These are phyloP conservation scores for Podaxis sp. DNA, from an alignment of 768 basidiomycete species.

Conservation along the genomic window DNA sequence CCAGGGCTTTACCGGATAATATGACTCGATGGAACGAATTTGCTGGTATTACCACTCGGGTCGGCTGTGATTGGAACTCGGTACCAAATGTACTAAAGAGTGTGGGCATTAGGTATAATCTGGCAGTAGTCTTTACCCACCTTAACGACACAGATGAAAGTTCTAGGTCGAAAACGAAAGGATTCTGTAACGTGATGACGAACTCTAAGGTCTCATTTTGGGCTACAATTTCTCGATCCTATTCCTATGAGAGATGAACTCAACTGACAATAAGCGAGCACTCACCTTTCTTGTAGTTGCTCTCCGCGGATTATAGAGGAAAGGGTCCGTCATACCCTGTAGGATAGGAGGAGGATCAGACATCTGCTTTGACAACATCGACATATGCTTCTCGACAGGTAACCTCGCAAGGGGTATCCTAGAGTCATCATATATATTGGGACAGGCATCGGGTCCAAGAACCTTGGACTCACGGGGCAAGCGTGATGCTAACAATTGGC, in stretches of 20 bases:
- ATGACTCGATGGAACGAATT: slow-evolving; percentile 71
- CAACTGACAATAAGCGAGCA: not conserved
- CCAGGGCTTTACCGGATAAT: slow-evolving; percentile 62
- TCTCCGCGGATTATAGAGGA: slow-evolving; percentile 89
- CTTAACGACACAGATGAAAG: slow-evolving; percentile 79
- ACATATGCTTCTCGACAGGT: slow-evolving; percentile 70
- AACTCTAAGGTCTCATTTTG: slow-evolving; percentile 85
- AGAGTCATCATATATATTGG: slow-evolving; percentile 10
- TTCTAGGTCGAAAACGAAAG: slow-evolving; percentile 90
- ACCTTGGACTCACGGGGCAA: slow-evolving; percentile 62
- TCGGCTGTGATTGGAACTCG: slow-evolving; percentile 62
- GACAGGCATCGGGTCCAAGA: slow-evolving; percentile 1
- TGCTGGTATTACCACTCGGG: slow-evolving; percentile 68
- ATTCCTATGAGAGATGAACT: not conserved
- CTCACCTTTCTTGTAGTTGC: slow-evolving; percentile 55
- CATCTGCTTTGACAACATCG: slow-evolving; percentile 42
- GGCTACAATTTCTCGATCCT: slow-evolving; percentile 68
- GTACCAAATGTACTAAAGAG: slow-evolving; percentile 75
- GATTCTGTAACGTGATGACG: slow-evolving; percentile 82
- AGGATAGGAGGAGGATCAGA: slow-evolving; percentile 48
- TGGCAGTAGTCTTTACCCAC: slow-evolving; percentile 36
- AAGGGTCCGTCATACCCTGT: slow-evolving; percentile 68
- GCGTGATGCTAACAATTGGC: slow-evolving; percentile 74
- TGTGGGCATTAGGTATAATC: slow-evolving; percentile 11
- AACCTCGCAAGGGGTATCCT: slow-evolving; percentile 72